These are phyloP conservation scores for Venustampulla echinocandica DNA, from an alignment of 495 filamentous ascomycete species.

Conservation along the genomic window DNA sequence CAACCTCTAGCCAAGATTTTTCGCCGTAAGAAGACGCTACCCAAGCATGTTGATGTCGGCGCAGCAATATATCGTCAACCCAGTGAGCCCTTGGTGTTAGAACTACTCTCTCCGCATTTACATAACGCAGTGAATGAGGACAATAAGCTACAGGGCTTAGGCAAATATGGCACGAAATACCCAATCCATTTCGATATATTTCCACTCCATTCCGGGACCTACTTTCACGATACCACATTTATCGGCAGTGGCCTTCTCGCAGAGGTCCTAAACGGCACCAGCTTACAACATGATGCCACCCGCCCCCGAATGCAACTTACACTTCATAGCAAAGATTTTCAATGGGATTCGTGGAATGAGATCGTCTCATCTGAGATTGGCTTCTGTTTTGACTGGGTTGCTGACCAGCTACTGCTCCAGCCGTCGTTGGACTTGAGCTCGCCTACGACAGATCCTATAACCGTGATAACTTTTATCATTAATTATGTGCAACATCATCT, in stretches of 20 bases:
- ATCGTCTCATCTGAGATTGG: conserved; percentile 59
- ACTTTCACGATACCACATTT: conserved; percentile 68
- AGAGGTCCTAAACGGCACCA: conserved; percentile 33
- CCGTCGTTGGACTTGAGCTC: conserved; percentile 2
- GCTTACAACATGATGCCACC: conserved; percentile 24
- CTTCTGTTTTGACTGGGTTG: conserved; percentile 45
- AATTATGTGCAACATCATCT: conserved; percentile 29
- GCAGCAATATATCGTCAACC: conserved; percentile 40
- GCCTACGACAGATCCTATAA: conserved; percentile 15
- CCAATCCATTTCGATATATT: conserved; percentile 65
- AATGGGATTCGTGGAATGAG: conserved; percentile 67
- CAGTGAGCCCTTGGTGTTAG: conserved; percentile 34
- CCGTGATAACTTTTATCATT: conserved; percentile 22
- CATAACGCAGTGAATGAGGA: conserved; percentile 23
- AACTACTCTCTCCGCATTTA: conserved; percentile 8
- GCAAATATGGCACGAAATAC: conserved; percentile 56
- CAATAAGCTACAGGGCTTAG: conserved; percentile 45
- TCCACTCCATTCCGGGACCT: conserved; percentile 58
- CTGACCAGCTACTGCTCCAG: conserved; percentile 30
- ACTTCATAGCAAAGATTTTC: conserved; percentile 41
- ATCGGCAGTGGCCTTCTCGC: conserved; percentile 63
- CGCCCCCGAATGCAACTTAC: conserved; percentile 25
- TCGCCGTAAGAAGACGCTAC: conserved; percentile 38
- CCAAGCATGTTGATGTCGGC: conserved; percentile 42
- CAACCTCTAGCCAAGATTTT: not conserved